A percentile compares a stretch with the other conserved stretches of the same genome.
phyloP scores from a whole-genome alignment of 2,329 filamentous ascomycete genomes.

The Botryotinia convoluta region DNA sequence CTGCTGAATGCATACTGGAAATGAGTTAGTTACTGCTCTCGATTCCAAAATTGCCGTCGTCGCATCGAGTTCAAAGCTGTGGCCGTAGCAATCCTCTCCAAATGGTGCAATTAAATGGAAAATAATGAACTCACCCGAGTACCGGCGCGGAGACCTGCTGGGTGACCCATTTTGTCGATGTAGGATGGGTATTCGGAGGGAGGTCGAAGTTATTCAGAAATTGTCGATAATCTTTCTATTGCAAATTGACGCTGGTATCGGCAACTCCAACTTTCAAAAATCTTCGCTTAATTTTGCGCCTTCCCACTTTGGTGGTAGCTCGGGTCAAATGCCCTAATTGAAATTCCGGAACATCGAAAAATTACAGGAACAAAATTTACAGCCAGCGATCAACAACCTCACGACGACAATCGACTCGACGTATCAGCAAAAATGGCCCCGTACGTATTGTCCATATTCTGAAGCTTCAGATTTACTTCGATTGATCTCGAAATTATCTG shows the following conservation, averaged over 20 bases:
- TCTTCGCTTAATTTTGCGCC: slow-evolving; percentile 15
- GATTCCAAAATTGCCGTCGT: not conserved
- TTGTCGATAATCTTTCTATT: slow-evolving; percentile 20
- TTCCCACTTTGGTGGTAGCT: slow-evolving; percentile 12
- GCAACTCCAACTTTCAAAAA: slow-evolving; percentile 12
- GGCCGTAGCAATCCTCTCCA: slow-evolving; percentile 5
- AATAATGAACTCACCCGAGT: slow-evolving; percentile 64
- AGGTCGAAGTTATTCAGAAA: slow-evolving; percentile 24
- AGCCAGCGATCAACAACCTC: slow-evolving; percentile 17
- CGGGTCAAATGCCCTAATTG: slow-evolving; percentile 20
- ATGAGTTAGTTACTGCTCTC: slow-evolving; percentile 24
- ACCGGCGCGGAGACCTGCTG: slow-evolving; percentile 81
- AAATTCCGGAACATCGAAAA: slow-evolving; percentile 1
- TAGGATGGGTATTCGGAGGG: slow-evolving; percentile 25
- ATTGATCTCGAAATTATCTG: not conserved
- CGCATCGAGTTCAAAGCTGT: slow-evolving; percentile 18
- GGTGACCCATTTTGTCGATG: slow-evolving; percentile 54
- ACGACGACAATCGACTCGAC: slow-evolving; percentile 24
- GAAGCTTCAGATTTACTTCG: not conserved
- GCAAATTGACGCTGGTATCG: slow-evolving; percentile 13
- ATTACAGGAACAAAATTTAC: slow-evolving; percentile 12
- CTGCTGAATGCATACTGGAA: slow-evolving; percentile 77
- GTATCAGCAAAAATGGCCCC: slow-evolving; percentile 44
- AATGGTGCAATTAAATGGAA: not conserved
- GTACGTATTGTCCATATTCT: slow-evolving; percentile 10